phyloP scores from a whole-genome alignment of 2,329 filamentous ascomycete genomes.

The Paecilomyces niveus region DNA sequence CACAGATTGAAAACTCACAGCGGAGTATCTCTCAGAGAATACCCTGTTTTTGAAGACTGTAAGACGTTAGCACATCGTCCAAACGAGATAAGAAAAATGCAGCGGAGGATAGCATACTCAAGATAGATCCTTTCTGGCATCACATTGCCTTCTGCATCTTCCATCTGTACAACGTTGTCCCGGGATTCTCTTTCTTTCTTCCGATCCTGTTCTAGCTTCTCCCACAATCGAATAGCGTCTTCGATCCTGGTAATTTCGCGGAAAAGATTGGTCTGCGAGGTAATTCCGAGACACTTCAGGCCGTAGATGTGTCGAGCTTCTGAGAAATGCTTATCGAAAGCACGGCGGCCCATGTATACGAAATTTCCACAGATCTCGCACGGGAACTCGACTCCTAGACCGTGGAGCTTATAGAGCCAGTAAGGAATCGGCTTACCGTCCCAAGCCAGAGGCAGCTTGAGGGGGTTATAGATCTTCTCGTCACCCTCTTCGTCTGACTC shows the following conservation, averaged over 20 bases:
- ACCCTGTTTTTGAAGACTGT: conserved; percentile 74
- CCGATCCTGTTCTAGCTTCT: conserved; percentile 82
- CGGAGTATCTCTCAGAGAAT: conserved; percentile 50
- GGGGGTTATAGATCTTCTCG: conserved; percentile 90
- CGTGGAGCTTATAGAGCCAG: conserved; percentile 97
- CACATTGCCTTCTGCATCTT: conserved; percentile 93
- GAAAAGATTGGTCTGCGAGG: conserved; percentile 75
- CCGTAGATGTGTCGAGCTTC: conserved; percentile 90
- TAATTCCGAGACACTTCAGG: conserved; percentile 87
- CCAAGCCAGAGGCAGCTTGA: conserved; percentile 94
- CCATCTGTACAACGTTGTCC: conserved; percentile 93
- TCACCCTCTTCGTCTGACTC: conserved; percentile 70
- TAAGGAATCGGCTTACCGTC: conserved; percentile 98
- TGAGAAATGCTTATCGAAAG: conserved; percentile 98
- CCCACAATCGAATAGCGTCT: conserved; percentile 82
- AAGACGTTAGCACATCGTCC: conserved; percentile 14
- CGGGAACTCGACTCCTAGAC: conserved; percentile 85
- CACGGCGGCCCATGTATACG: conserved; percentile 94
- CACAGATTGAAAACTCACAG: conserved; percentile 2
- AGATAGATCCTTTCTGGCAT: conserved; percentile 99
- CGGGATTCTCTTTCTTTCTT: conserved; percentile 68
- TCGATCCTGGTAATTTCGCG: conserved; percentile 89
- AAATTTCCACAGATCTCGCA: conserved; percentile 98
- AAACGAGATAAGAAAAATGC: neutral
- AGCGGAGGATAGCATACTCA: conserved; percentile 45